Conservation (phyloP, 352 stramenopile species). For the Phytopythium vexans region DNA sequence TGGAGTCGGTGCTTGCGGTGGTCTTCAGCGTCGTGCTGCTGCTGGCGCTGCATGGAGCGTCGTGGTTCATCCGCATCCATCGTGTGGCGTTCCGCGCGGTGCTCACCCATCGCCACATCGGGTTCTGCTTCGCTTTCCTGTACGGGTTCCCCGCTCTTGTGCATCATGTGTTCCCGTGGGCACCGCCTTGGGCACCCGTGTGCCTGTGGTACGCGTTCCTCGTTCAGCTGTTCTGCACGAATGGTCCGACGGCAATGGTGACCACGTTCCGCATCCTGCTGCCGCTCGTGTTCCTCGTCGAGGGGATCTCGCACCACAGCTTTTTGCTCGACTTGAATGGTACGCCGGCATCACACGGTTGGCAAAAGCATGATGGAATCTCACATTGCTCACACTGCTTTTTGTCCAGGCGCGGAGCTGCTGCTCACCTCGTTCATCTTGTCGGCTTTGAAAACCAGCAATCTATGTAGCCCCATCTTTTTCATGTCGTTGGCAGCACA, state of each 20-base stretch:
- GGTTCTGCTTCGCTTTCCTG: conserved; percentile 84
- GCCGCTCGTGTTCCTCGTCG: conserved; percentile 81
- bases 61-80: conserved; percentile 79
- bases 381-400: conserved; percentile 3
- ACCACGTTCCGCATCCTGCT: conserved; percentile 83
- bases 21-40: conserved; percentile 67
- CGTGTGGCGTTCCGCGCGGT: conserved; percentile 80
- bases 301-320: conserved; percentile 87
- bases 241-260: conserved; percentile 78
- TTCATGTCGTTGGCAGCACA: conserved; percentile 80
- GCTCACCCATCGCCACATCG: conserved; percentile 81
- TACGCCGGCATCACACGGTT: conserved; percentile 11
- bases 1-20: conserved; percentile 64
- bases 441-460: conserved; percentile 83
- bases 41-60: conserved; percentile 62
- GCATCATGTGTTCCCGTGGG: conserved; percentile 87
- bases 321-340: conserved; percentile 89
- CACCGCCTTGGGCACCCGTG: conserved; percentile 82
- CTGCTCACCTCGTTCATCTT: conserved; percentile 85
- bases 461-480: conserved; percentile 80
- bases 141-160: conserved; percentile 87
- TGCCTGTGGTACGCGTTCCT: conserved; percentile 90
- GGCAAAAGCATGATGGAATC: too few relatives aligned
- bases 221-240: conserved; percentile 86
- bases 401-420: conserved; percentile 61